Conservation (phyloP, 306 rosid species). For the Psophocarpus tetragonolobus region DNA sequence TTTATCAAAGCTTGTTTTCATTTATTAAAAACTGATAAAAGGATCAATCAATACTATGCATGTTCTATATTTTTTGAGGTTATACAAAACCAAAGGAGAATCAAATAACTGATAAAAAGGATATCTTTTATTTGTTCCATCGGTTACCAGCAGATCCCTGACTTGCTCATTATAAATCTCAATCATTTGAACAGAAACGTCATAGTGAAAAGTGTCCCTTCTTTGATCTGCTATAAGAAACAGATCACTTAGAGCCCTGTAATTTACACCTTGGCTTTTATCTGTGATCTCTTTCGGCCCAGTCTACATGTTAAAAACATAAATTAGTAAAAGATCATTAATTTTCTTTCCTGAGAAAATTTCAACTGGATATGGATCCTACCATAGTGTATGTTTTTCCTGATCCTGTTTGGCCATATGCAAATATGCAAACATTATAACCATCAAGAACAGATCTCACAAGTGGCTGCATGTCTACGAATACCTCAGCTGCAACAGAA, state of each 20-base stretch:
- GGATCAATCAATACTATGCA: background rate
- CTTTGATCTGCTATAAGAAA: constrained; percentile 85
- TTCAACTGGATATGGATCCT: constrained; percentile 15
- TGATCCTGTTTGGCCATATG: constrained; percentile 95
- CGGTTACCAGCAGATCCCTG: constrained; percentile 86
- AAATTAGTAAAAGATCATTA: constrained; percentile 24
- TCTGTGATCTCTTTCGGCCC: constrained; percentile 94
- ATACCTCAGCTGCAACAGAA: constrained; percentile 72
- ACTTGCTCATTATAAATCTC: constrained; percentile 99
- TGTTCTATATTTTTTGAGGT: constrained; percentile 4
- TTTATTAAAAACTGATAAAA: background rate
- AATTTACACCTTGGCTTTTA: constrained; percentile 89
- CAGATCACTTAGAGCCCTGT: constrained; percentile 92
- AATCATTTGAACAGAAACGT: constrained; percentile 95
- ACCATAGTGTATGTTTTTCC: constrained; percentile 95
- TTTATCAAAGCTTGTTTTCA: constrained; percentile 14
- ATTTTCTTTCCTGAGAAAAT: background rate
- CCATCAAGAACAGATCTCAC: constrained; percentile 93
- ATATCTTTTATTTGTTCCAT: constrained; percentile 93
- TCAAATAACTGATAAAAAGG: constrained; percentile 54
- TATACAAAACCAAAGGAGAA: background rate
- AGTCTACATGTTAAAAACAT: constrained; percentile 48
- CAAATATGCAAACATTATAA: constrained; percentile 90
- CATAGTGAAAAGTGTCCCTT: constrained; percentile 74
- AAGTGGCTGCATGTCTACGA: constrained; percentile 88